Evolutionary conservation across 2,329 filamentous ascomycete genomes (phyloP).

Genomic region (Xylariaceae sp.): DNA sequence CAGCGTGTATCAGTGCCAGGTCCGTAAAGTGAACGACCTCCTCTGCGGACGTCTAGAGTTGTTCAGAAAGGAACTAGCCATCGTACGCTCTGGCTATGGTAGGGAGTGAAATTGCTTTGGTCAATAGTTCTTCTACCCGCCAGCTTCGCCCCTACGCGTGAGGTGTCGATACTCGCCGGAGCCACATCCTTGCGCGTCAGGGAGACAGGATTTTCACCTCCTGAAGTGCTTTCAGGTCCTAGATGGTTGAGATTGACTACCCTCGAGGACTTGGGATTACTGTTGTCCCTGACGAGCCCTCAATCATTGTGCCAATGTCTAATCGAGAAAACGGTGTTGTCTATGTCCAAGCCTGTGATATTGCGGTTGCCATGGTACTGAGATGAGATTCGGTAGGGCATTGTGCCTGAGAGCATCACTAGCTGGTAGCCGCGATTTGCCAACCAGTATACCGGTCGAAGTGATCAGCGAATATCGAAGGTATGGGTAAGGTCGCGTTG

Average conservation of each 20-base stretch:
- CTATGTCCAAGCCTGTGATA: constrained; percentile 16
- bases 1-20: constrained; percentile 11
- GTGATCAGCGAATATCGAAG: background rate
- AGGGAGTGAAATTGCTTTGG: too few species aligned
- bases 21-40: constrained; percentile 14
- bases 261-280: constrained; percentile 7
- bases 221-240: constrained; percentile 15
- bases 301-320: constrained; percentile 20
- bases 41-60: background rate
- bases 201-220: constrained; percentile 19
- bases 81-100: too few species aligned
- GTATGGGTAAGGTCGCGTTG: background rate
- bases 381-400: background rate
- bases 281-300: constrained; percentile 10
- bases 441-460: constrained; percentile 2
- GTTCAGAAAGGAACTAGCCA: too few species aligned
- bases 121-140: constrained; percentile 12
- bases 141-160: constrained; percentile 17
- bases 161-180: constrained; percentile 15
- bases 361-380: constrained; percentile 18
- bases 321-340: constrained; percentile 12
- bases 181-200: constrained; percentile 19
- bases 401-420: background rate
- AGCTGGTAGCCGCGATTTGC: constrained; percentile 25
- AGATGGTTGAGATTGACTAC: constrained; percentile 10